These are phyloP conservation scores for Geotrichum phurueaensis DNA, from an alignment of 1,139 yeast species.

Conservation along the genomic window DNA sequence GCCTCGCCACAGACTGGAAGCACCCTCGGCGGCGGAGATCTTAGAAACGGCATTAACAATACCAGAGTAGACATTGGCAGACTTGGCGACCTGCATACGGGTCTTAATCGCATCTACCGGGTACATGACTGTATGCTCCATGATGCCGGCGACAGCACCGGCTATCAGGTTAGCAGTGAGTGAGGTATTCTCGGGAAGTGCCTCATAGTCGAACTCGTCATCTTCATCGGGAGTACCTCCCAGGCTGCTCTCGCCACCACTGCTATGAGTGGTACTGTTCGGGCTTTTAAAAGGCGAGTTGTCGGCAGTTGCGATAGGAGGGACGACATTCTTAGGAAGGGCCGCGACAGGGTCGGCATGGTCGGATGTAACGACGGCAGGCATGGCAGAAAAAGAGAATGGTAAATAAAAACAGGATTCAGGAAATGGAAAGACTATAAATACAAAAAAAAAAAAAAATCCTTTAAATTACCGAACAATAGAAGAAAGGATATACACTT, in stretches of 20 bases:
- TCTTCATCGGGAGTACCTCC: conserved; percentile 15
- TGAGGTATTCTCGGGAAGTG: conserved; percentile 84
- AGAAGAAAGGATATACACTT: not conserved
- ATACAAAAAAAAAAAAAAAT: too few relatives aligned
- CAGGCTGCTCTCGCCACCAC: not conserved
- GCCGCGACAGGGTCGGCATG: not conserved
- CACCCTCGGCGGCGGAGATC: conserved; percentile 86
- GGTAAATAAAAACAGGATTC: not conserved
- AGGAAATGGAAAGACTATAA: too few relatives aligned
- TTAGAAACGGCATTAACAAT: conserved; percentile 59
- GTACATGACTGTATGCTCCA: conserved; percentile 94
- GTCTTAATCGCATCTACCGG: conserved; percentile 93
- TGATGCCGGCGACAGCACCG: conserved; percentile 96
- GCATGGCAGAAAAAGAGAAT: not conserved
- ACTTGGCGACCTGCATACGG: conserved; percentile 74
- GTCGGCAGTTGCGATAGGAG: not conserved
- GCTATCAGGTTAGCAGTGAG: conserved; percentile 76
- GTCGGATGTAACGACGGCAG: not conserved
- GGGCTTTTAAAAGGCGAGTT: not conserved
- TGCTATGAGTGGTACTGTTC: not conserved
- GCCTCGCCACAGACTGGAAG: conserved; percentile 88
- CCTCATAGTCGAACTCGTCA: conserved; percentile 64
- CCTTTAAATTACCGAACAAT: not conserved
- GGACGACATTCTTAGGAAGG: not conserved
- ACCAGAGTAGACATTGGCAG: conserved; percentile 41